These are phyloP conservation scores for Candida piceae DNA, from an alignment of 805 yeast genomes.

Conservation along the genomic window DNA sequence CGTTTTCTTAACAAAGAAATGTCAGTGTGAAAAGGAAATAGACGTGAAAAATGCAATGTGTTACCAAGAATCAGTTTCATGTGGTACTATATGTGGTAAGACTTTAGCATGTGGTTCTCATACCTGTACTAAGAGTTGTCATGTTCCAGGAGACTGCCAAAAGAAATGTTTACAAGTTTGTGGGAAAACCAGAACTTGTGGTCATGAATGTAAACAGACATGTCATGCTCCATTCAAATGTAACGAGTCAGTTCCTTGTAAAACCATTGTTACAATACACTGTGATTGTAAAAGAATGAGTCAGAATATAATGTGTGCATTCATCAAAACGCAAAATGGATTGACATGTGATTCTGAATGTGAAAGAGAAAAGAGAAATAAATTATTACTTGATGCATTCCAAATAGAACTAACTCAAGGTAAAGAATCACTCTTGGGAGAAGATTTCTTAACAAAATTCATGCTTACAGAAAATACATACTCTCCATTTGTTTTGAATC, in stretches of 20 bases:
- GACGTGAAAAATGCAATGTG: slow-evolving; percentile 61
- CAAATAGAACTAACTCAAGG: slow-evolving; percentile 15
- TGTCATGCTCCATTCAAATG: slow-evolving; percentile 63
- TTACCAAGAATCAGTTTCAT: slow-evolving; percentile 61
- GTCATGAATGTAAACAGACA: slow-evolving; percentile 55
- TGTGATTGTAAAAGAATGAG: slow-evolving; percentile 65
- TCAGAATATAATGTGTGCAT: slow-evolving; percentile 48
- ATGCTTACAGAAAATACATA: slow-evolving; percentile 33
- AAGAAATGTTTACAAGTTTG: slow-evolving; percentile 57
- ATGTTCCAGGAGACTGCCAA: slow-evolving; percentile 53
- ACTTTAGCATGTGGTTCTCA: slow-evolving; percentile 45
- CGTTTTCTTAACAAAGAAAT: slow-evolving; percentile 24
- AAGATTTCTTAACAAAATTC: slow-evolving; percentile 20
- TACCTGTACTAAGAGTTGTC: slow-evolving; percentile 51
- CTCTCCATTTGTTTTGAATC: slow-evolving; percentile 39
- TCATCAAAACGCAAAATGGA: slow-evolving; percentile 30
- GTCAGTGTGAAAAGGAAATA: slow-evolving; percentile 28
- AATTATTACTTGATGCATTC: slow-evolving; percentile 60
- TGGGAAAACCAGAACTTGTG: slow-evolving; percentile 52
- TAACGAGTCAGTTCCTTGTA: slow-evolving; percentile 48
- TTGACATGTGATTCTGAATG: slow-evolving; percentile 72
- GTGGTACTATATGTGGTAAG: slow-evolving; percentile 60
- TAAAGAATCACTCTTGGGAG: slow-evolving; percentile 10
- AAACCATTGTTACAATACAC: slow-evolving; percentile 40
- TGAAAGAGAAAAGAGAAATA: slow-evolving; percentile 53